Evolutionary conservation across 2,329 filamentous ascomycete genomes (phyloP).

Genomic region (Xylariomycetidae sp.): DNA sequence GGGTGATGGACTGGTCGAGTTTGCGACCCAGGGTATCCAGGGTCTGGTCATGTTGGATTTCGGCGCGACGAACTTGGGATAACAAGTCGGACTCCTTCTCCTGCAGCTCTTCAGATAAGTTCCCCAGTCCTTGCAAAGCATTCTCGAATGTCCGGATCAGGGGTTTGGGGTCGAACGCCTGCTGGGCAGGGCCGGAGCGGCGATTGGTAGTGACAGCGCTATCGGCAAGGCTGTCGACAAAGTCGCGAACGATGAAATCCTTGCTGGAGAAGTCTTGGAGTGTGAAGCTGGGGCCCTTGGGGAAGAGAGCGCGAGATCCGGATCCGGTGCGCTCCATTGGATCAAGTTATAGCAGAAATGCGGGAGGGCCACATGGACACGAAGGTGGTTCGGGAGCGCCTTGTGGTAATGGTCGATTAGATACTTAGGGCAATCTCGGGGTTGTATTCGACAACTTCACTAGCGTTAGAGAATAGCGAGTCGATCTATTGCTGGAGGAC

Average conservation of each 20-base stretch:
- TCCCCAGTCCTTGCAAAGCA: conserved; percentile 63
- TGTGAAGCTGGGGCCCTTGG: conserved; percentile 75
- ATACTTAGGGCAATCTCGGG: no score
- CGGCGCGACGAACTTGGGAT: conserved; percentile 83
- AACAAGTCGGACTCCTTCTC: conserved; percentile 86
- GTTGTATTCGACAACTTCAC: no score
- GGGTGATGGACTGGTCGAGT: conserved; percentile 85
- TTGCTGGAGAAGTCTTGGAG: conserved; percentile 83
- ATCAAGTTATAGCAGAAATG: no score
- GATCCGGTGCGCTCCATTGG: conserved; percentile 39
- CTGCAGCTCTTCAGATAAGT: conserved; percentile 78
- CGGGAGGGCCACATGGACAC: no score
- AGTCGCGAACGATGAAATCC: conserved; percentile 98
- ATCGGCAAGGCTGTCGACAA: conserved; percentile 89
- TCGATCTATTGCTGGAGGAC: no score
- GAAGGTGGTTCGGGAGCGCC: no score
- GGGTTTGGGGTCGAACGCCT: conserved; percentile 88
- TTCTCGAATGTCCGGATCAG: conserved; percentile 92
- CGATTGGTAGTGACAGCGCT: conserved; percentile 74
- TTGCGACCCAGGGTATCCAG: conserved; percentile 83
- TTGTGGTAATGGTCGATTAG: no score
- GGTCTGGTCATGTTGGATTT: conserved; percentile 87
- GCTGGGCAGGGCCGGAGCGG: conserved; percentile 63
- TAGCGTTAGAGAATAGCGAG: no score
- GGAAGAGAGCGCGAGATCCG: conserved; percentile 64